A percentile compares a stretch with the other conserved stretches of the same genome.
These are phyloP conservation scores for Komagataella phaffii DNA, from an alignment of 805 yeast genomes.

Conservation along the genomic window DNA sequence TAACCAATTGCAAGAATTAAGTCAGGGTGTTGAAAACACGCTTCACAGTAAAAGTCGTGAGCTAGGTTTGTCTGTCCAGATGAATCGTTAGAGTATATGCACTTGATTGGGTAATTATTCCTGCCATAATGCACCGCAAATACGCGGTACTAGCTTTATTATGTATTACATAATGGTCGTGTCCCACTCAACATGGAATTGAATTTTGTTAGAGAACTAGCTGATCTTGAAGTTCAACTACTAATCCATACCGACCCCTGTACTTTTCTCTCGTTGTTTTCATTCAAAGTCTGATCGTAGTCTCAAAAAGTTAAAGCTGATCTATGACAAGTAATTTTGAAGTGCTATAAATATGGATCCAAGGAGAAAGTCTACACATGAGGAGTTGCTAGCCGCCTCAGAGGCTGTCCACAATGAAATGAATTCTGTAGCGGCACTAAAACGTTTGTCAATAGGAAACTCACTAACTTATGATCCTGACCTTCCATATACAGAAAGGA, in stretches of 20 bases:
- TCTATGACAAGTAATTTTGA: not conserved
- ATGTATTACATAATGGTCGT: not conserved
- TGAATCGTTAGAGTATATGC: too few species aligned
- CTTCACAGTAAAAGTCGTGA: too few species aligned
- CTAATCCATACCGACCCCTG: not conserved
- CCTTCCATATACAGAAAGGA: slow-evolving; percentile 26
- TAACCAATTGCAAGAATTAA: too few species aligned
- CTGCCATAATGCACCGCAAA: not conserved
- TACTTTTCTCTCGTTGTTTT: not conserved
- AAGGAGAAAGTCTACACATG: slow-evolving; percentile 5
- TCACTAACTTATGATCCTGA: slow-evolving; percentile 57
- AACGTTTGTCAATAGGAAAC: slow-evolving; percentile 60
- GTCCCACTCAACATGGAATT: not conserved
- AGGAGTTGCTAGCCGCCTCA: slow-evolving; percentile 45
- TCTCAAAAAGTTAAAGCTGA: not conserved
- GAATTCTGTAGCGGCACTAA: slow-evolving; percentile 59
- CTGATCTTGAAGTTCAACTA: not conserved
- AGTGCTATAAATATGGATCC: not conserved
- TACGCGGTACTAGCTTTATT: not conserved
- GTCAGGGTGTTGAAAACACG: too few species aligned
- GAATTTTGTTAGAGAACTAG: not conserved
- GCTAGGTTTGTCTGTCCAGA: too few species aligned
- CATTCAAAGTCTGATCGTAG: not conserved
- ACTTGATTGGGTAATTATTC: too few species aligned
- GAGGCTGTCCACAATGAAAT: slow-evolving; percentile 66